Conservation (phyloP, 768 basidiomycete species). For the Amanita thiersii region DNA sequence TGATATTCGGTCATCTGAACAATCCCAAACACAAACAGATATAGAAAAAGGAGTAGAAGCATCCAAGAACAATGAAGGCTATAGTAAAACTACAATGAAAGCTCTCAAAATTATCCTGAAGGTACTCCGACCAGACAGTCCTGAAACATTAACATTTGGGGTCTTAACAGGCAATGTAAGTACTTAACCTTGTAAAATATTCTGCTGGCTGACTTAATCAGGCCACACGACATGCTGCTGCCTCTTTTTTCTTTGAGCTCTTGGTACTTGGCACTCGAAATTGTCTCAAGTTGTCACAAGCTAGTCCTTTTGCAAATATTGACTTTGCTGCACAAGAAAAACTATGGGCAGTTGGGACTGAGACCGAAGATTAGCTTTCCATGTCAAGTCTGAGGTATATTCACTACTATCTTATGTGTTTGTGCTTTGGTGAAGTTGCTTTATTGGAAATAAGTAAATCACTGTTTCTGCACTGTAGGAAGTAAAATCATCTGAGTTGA, state of each 20-base stretch:
- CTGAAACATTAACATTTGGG: slow-evolving; percentile 66
- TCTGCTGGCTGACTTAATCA: slow-evolving; percentile 20
- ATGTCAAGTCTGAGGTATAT: no score
- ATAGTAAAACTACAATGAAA: slow-evolving; percentile 85
- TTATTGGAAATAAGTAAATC: no score
- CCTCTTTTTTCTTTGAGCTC: slow-evolving; percentile 96
- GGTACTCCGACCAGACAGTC: slow-evolving; percentile 51
- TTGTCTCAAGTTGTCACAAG: slow-evolving; percentile 76
- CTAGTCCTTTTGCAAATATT: slow-evolving; percentile 76
- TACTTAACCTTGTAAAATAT: neutral
- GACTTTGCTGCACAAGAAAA: slow-evolving; percentile 73
- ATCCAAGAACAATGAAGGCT: slow-evolving; percentile 55
- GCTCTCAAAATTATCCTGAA: slow-evolving; percentile 69
- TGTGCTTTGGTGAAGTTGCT: no score
- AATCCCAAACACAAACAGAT: slow-evolving; percentile 36
- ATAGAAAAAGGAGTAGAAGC: slow-evolving; percentile 31
- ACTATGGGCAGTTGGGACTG: slow-evolving; percentile 80
- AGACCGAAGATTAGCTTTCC: no score
- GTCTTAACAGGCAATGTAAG: slow-evolving; percentile 70
- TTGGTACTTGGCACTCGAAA: slow-evolving; percentile 92
- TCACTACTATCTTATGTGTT: no score
- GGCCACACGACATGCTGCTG: slow-evolving; percentile 87
- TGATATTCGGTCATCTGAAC: slow-evolving; percentile 51
- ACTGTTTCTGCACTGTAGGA: no score
- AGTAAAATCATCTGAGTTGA: no score